Base-by-base conservation (phyloP, 352 stramenopile species). In the Pythium myriotylum region DNA sequence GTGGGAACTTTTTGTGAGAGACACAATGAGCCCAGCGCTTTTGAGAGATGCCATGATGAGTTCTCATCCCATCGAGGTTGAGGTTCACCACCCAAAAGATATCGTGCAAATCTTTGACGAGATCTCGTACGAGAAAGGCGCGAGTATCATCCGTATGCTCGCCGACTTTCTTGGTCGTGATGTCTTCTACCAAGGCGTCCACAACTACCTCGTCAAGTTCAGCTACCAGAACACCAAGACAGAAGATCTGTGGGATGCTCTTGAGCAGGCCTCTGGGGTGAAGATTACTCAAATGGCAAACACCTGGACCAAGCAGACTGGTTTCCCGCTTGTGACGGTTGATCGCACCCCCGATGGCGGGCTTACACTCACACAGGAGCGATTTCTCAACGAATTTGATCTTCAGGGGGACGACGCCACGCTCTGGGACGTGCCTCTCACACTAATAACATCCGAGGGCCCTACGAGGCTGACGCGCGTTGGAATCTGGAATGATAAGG, bases 81-180 rank as follows among this genome's bases (percentile, higher is more conserved):
- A 92, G 9, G 97, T 98, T 54, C 72, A 91, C 62, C 73, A 90
- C 53, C 80, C 81, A 14, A 89, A 98, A 59, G 96, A 99, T 64
- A 93, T 98, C 8, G 93, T 99, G 55, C 84, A 99, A 73, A 97
- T 99, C 47, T 99, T 99, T 65, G 97, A 99, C 76, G 93, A 82
- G 0, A 99, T 99, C 79, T 95, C 77, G 62, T 98, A 98, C 68
- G 76, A 91, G 72, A 98, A 98, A 65, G 95, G 82, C 17, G 81
- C 79, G 7, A 88, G 76, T 20, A 54, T 91, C 27, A 77, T 91
- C 46, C 79, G 79, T 35, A 88, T 91, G 82, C 62, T 91, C 39
- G 80, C 71, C 8, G 79, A 91, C 54, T 91, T 73, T 55, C 66
- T 91, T 17, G 79, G 77, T 14, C 75, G 72, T n/a, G 77, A 89